These are phyloP conservation scores for Pseudopithomyces chartarum DNA, from an alignment of 2,329 filamentous ascomycete genomes.

Conservation along the genomic window DNA sequence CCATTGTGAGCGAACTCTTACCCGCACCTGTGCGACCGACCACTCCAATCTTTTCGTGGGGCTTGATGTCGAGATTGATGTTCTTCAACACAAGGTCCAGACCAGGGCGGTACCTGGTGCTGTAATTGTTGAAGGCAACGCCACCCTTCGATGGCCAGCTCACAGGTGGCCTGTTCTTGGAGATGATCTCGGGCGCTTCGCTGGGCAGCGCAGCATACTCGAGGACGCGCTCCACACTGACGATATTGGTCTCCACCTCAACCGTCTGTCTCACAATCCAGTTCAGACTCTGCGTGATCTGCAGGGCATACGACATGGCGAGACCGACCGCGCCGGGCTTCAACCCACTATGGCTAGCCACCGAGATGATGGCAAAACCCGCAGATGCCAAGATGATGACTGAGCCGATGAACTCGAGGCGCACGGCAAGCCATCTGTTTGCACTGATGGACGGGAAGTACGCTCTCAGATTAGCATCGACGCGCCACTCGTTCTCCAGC, in stretches of 20 bases:
- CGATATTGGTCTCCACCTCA: conserved; percentile 99
- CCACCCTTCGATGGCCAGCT: conserved; percentile 91
- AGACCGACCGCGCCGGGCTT: conserved; percentile 82
- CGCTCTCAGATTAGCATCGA: conserved; percentile 90
- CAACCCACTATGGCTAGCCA: conserved; percentile 68
- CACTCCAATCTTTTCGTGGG: conserved; percentile 96
- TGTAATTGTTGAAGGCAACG: conserved; percentile 91
- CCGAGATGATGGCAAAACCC: conserved; percentile 78
- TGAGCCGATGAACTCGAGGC: conserved; percentile 93
- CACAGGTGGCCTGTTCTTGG: conserved; percentile 81
- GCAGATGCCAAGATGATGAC: conserved; percentile 90
- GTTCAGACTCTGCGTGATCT: conserved; percentile 96
- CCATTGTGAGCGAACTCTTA: conserved; percentile 90
- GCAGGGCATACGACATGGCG: conserved; percentile 94
- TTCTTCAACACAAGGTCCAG: conserved; percentile 93
- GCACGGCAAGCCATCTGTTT: conserved; percentile 86
- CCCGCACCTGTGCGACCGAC: conserved; percentile 95
- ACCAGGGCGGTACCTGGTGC: conserved; percentile 86
- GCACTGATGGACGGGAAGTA: conserved; percentile 97
- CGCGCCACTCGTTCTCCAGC: conserved; percentile 94
- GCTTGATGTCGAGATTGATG: conserved; percentile 88
- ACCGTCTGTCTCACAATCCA: conserved; percentile 99
- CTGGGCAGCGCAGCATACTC: conserved; percentile 91
- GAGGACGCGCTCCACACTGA: conserved; percentile 95
- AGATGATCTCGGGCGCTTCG: conserved; percentile 93